Evolutionary conservation across 2,329 filamentous ascomycete genomes (phyloP), one percentile per base, ranked within the genome.

Genomic region (Sporothrix euskadiensis): DNA sequence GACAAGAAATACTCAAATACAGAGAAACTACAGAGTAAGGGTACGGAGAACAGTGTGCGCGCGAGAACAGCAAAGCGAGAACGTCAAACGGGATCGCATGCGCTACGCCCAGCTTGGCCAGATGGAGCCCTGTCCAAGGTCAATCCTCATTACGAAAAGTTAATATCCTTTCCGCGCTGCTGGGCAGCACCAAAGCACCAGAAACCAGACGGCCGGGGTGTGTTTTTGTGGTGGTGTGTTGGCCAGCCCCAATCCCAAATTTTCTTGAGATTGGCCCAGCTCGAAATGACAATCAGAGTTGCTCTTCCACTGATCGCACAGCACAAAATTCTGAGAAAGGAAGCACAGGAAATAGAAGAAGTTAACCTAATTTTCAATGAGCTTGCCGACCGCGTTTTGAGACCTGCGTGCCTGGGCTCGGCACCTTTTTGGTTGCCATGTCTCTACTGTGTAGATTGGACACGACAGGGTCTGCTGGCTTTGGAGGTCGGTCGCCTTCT

Each of bases 81-180:
- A 19, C 56, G 35, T 35, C 56, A 59, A 44, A 44, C 9, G 44
- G 39, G 26, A 47, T 30, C 39, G n/a, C 26, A 19, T 10, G 32
- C 52, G 71, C 63, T 52, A 52, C 52, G 49, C 52, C 39, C 19
- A 52, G 39, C n/a, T 49, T 52, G 52, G 56, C 26, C 54, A 1
- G 22, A 41, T 39, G 39, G 63, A 35, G 35, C 44, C 44, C 52
- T 12, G 22, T 19, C 47, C 32, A 44, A 5, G 35, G 71, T 47
- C 71, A 41, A 69, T 69, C 71, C 65, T 73, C 71, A 73, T 73
- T 52, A 71, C 56, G 39, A 63, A 22, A 44, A 71, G 54, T 10
- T 70, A 59, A 47, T 69, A 69, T 69, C 30, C 22, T 65, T 41
- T 66, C 63, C 41, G 63, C 19, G 59, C 35, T 65, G 59, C 35